Conservation (phyloP, 495 filamentous ascomycete species). For the Mytilinidion resinicola region DNA sequence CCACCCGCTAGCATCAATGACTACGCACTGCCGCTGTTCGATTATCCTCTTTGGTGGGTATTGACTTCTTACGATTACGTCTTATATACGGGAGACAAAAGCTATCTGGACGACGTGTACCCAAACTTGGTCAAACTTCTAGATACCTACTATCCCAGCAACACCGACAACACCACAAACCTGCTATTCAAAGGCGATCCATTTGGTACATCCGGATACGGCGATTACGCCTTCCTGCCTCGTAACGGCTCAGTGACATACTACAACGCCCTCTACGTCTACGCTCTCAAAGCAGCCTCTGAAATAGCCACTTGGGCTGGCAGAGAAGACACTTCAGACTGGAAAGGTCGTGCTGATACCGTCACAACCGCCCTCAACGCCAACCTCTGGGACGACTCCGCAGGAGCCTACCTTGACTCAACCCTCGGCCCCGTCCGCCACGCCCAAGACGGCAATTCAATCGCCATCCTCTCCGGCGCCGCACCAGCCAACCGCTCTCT, state of each 20-base stretch:
- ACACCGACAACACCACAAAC: conserved; percentile 20
- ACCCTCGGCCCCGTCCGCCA: conserved; percentile 19
- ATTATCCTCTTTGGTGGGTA: conserved; percentile 47
- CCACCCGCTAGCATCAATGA: conserved; percentile 46
- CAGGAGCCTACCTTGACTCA: not conserved
- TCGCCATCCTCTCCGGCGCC: conserved; percentile 39
- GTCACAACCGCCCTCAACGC: not conserved
- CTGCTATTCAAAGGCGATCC: conserved; percentile 35
- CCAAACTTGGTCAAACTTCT: conserved; percentile 36
- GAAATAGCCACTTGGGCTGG: conserved; percentile 34
- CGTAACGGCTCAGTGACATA: conserved; percentile 43
- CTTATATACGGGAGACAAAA: conserved; percentile 41
- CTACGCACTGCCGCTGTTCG: conserved; percentile 42
- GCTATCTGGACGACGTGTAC: conserved; percentile 33
- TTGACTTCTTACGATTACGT: conserved; percentile 40
- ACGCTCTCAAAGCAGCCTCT: conserved; percentile 40
- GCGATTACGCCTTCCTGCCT: conserved; percentile 46
- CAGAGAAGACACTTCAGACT: conserved; percentile 33
- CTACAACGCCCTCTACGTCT: conserved; percentile 45
- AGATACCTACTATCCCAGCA: conserved; percentile 23
- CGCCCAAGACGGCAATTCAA: conserved; percentile 44
- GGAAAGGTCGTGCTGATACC: conserved; percentile 33
- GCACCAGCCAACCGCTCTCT: conserved; percentile 30
- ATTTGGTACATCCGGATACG: conserved; percentile 33
- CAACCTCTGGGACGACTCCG: not conserved